Base-by-base conservation (phyloP, 78 protist species). In the Dictyostelium brefeldianum region DNA sequence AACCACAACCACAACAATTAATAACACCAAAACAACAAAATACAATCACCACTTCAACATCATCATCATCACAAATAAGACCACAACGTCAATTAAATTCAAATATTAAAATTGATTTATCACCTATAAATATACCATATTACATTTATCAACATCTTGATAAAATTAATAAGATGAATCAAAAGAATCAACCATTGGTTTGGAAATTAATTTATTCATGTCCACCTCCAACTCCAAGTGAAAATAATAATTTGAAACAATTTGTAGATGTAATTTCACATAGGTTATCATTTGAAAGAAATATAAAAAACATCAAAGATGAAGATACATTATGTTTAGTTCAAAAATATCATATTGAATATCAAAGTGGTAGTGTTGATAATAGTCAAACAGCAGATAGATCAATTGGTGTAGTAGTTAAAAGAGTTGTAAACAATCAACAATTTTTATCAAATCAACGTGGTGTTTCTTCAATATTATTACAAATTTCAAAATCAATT, bases 71-170 rank as follows among this genome's bases (percentile, higher is more conserved):
- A 70, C 20, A n/a, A 65, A 29, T 15, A 29, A 41, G 12, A 71
- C 78, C 0, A 71, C 53, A 43, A 65, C 56, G 15, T 3, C 73
- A 11, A 65, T 8, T 41, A 43, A 50, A 29, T 27, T 47, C 29
- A 67, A 36, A 7, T 27, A 67, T 31, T 67, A 31, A 14, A 67
- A 47, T 29, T 73, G n/a, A 36, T 73, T 20, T 77, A 4, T 43
- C 36, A 51, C 81, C 91, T 29, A 70, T 83, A 15, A 46, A 47
- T 51, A 53, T 83, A n/a, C 81, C 91, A 17, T 83, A n/a, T 73
- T 51, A 27, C 7, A 73, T 69, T 4, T 83, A 83, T n/a, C 31
- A 71, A 14, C 43, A 22, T 27, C 43, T 83, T 22, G 20, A 73
- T 46, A 31, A 73, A 73, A 73, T 27, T 36, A 77, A 31, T 17